These are phyloP conservation scores for Canavalia gladiata DNA, from an alignment of 306 rosid genomes.

Conservation along the genomic window DNA sequence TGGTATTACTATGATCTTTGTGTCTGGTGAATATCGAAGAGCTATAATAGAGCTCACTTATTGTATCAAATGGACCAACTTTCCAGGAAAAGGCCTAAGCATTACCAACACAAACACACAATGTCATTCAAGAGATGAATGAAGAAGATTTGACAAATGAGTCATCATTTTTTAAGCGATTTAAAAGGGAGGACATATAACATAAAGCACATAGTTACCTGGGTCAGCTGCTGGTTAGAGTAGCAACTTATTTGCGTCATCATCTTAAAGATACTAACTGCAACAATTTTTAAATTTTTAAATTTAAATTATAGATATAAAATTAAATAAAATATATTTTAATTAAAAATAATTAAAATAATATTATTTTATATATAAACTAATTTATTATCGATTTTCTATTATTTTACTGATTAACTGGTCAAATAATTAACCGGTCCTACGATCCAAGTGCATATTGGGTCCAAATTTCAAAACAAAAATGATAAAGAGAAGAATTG, in stretches of 20 bases:
- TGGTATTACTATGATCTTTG: conserved; percentile 79
- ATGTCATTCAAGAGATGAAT: conserved; percentile 29
- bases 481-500: too few species aligned
- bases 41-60: conserved; percentile 81
- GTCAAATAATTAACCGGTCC: too few species aligned
- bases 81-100: conserved; percentile 91
- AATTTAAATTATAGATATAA: too few species aligned
- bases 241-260: conserved; percentile 86
- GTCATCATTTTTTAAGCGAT: conserved; percentile 13
- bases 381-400: too few species aligned
- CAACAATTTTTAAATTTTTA: too few species aligned
- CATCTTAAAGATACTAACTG: conserved; percentile 38
- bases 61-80: conserved; percentile 76
- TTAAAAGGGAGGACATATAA: conserved; percentile 3
- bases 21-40: conserved; percentile 85
- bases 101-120: conserved; percentile 15
- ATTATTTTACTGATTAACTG: too few species aligned
- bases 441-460: too few species aligned
- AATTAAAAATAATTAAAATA: too few species aligned
- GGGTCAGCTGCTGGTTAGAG: conserved; percentile 79
- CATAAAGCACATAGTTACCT: conserved; percentile 59
- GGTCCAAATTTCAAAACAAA: too few species aligned
- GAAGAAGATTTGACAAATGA: conserved; percentile 11
- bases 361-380: too few species aligned
- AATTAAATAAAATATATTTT: too few species aligned